phyloP scores from a whole-genome alignment of 2,329 filamentous ascomycete species.

The Cordyceps javanica region DNA sequence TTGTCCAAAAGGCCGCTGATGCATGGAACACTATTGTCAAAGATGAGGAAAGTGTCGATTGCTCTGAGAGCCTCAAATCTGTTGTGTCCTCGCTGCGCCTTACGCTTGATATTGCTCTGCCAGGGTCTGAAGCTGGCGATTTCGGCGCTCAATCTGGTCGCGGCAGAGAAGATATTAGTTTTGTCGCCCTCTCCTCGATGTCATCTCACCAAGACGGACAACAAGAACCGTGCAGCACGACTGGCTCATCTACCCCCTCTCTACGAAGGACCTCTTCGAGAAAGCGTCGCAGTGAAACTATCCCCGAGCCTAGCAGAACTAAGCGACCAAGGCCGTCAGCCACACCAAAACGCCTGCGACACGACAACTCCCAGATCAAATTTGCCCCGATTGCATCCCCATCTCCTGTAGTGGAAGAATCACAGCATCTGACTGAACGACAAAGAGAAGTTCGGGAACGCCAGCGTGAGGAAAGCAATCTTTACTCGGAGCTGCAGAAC shows the following conservation, averaged over 20 bases:
- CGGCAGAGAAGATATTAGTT: constrained; percentile 41
- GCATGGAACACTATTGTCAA: constrained; percentile 69
- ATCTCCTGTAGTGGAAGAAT: constrained; percentile 47
- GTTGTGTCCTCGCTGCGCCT: constrained; percentile 56
- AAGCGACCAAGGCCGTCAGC: constrained; percentile 20
- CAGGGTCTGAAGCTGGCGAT: constrained; percentile 35
- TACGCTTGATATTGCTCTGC: constrained; percentile 41
- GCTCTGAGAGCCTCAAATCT: constrained; percentile 57
- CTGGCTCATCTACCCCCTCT: constrained; percentile 14
- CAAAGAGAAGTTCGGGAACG: constrained; percentile 73
- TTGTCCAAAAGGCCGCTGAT: constrained; percentile 44
- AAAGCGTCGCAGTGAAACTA: constrained; percentile 9
- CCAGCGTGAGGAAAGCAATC: constrained; percentile 58
- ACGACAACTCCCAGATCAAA: constrained; percentile 77
- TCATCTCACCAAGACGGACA: constrained; percentile 23
- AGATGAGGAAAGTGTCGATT: constrained; percentile 50
- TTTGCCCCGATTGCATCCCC: constrained; percentile 65
- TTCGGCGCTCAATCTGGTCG: constrained; percentile 34
- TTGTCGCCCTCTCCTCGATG: constrained; percentile 25
- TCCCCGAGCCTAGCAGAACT: not conserved
- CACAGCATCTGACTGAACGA: constrained; percentile 70
- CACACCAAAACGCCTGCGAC: constrained; percentile 55
- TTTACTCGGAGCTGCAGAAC: constrained; percentile 60
- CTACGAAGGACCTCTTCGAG: constrained; percentile 17
- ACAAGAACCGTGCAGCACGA: constrained; percentile 2